Conservation (phyloP, 129 eudicot species). For the Smallanthus sonchifolius region DNA sequence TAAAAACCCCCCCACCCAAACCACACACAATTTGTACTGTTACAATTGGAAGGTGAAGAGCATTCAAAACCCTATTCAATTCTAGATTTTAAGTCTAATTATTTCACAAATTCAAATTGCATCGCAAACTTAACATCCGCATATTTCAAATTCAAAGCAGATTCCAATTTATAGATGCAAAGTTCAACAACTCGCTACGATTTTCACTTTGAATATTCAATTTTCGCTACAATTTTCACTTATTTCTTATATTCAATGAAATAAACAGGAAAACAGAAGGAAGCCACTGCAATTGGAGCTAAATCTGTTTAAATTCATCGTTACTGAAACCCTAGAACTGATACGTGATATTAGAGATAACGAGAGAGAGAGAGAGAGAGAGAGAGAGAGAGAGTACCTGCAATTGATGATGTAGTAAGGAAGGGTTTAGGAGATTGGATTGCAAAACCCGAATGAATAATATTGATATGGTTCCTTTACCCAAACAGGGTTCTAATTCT, state of each 20-base stretch:
- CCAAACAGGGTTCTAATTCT: not conserved
- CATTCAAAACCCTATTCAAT: not conserved
- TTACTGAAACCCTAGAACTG: conserved; percentile 14
- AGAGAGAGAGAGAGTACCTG: conserved; percentile 12
- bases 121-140: not conserved
- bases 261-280: not conserved
- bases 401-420: not conserved
- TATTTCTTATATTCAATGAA: not conserved
- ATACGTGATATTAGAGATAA: not conserved
- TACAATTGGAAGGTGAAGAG: not conserved
- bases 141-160: not conserved
- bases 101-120: conserved; percentile 4
- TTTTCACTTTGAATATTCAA: not conserved
- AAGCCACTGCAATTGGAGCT: not conserved
- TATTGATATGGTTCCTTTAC: not conserved
- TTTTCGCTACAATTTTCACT: not conserved
- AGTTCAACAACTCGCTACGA: not conserved
- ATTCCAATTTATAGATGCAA: not conserved
- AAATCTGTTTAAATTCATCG: not conserved
- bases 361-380: too few species aligned
- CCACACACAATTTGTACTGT: too few species aligned
- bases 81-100: not conserved
- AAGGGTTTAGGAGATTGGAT: not conserved
- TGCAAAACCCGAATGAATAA: not conserved
- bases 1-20: too few species aligned